Evolutionary conservation across 192 early-diverging fungal species (phyloP), one percentile per base, ranked within the genome.

Genomic region (Anaeromyces robustus): DNA sequence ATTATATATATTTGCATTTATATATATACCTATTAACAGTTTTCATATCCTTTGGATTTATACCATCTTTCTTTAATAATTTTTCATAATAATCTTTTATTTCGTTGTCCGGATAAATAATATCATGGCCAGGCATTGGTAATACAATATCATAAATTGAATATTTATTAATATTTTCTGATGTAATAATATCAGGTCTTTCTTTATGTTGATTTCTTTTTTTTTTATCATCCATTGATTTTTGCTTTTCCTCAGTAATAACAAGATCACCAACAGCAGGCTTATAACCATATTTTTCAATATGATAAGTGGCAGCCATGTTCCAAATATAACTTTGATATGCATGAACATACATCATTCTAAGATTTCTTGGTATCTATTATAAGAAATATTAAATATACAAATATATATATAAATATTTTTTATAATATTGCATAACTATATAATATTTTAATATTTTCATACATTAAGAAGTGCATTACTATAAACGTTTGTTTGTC

Each of bases 251-350:
- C 0, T 78, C 34, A 30, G 83, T 79, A 30, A 30, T 78, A 0
- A 97, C 95, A 77, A 99, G 80, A 85, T 99, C 98, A 78, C 98
- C 98, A 1, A 93, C 84, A 26, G 96, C 90, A 2, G 93, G 86
- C 0, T 85, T 86, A 12, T 80, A 77, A 29, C 96, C 97, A 83
- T 89, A 95, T 77, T 87, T 30, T 0, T 85, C 82, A 34, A 96
- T 82, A 29, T 97, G 89, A 82, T 92, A 90, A 77, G 92, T 92
- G 17, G 91, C 95, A 29, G 93, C 92, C 59, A 89, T 79, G 86
- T 99, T 99, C 97, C 97, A 99, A 26, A 98, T 85, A 78, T 88
- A 93, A 29, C 95, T 96, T 87, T 99, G 98, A 82, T 97, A 98
- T 17, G 96, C 93, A 85, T 99, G 98, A 77, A 95, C 88, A 86